Evolutionary conservation across 768 basidiomycete species (phyloP), one percentile per base, ranked within the genome.

Genomic region (Trametes elegans): DNA sequence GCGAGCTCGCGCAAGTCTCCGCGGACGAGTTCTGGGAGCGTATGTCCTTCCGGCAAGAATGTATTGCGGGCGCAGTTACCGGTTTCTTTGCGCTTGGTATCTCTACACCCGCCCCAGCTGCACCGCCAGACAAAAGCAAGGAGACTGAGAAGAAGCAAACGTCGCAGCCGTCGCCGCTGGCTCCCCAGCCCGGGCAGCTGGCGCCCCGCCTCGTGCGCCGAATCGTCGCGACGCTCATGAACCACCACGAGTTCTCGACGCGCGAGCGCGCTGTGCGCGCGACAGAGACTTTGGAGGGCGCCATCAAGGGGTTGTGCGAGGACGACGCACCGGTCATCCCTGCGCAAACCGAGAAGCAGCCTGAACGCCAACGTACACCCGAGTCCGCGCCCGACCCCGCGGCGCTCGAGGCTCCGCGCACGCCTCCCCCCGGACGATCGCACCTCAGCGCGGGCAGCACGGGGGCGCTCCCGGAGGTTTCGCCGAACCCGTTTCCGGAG

Each of bases 41-140:
- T 14, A 94, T 99, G 88, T 92, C 87, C 35, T 96, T 90, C 70
- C 80, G 97, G 24, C 96, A 98, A 67, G 97, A 99, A 71, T 98
- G 96, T 66, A 80, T 88, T 40, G 80, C 86, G 31, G 94, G 95
- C 2, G 88, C 90, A 2, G 82, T 96, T 14, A 98, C 94, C 3
- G 96, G 90, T 0, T 99, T 99, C 74, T 98, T 98, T 67, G 80
- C 82, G n/a, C 62, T 89, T 60, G 76, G 81, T 27, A 60, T 67
- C 26, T 63, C 72, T 27, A 58, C 58, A 34, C 57, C 61, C 14
- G 35, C 57, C 9, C 27, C 49, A 10, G 27, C 44, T 3, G 27
- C 31, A 27, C 34, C 16, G 21, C 28, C 7, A 35, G 23, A 19
- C 8, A 36, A 11, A 27, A 44, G 16, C n/a, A n/a, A n/a, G n/a